Evolutionary conservation across 441 rosid species (phyloP).

Genomic region (Pelargonium australe): DNA sequence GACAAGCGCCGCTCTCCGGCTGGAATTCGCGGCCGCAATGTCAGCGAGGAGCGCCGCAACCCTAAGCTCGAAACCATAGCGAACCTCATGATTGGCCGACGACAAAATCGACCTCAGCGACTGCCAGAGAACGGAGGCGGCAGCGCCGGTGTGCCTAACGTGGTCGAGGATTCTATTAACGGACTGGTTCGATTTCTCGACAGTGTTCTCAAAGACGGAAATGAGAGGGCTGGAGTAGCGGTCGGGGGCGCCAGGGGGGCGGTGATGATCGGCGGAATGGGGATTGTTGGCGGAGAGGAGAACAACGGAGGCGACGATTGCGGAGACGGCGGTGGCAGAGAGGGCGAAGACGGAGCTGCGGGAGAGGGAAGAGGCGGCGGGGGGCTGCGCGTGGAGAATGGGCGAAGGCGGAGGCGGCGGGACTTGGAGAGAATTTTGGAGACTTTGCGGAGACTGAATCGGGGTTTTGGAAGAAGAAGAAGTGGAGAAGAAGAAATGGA

Average conservation of each 20-base stretch:
- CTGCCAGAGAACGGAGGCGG: constrained; percentile 87
- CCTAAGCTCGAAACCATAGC: constrained; percentile 77
- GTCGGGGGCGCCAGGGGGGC: constrained; percentile 17
- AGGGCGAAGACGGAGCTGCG: constrained; percentile 39
- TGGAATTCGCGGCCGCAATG: constrained; percentile 69
- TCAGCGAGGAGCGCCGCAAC: constrained; percentile 88
- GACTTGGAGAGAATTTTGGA: no score
- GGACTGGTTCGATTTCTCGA: constrained; percentile 56
- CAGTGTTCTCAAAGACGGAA: constrained; percentile 36
- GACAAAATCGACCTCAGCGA: constrained; percentile 81
- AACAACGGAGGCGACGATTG: constrained; percentile 45
- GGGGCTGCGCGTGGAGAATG: constrained; percentile 10
- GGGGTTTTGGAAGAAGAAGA: no score
- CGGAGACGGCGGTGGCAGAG: no score
- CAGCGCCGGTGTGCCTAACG: constrained; percentile 62
- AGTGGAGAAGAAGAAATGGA: no score
- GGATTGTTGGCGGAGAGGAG: constrained; percentile 23
- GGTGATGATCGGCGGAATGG: no score
- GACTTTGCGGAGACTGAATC: no score
- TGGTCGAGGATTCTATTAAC: constrained; percentile 49
- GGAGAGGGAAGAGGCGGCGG: constrained; percentile 22
- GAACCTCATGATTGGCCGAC: constrained; percentile 84
- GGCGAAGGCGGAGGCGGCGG: constrained; percentile 1
- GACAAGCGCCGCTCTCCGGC: constrained; percentile 73
- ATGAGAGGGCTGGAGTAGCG: constrained; percentile 32